phyloP scores from a whole-genome alignment of 306 rosid species.

The Rosa persica region DNA sequence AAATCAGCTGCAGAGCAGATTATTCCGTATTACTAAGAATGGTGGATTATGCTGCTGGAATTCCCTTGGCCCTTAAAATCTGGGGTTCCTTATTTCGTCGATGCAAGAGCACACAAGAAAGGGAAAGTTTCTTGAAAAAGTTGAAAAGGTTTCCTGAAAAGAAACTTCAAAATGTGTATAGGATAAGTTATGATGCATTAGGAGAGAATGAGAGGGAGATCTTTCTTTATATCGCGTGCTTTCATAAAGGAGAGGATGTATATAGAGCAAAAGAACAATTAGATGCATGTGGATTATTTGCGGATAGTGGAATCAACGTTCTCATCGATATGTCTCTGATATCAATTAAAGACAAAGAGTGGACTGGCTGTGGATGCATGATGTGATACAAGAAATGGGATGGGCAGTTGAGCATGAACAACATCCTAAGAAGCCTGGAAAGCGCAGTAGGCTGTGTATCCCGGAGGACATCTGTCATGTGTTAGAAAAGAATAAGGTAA shows the following conservation, averaged over 20 bases:
- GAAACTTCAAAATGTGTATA: not conserved
- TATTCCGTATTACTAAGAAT: not conserved
- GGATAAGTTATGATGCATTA: constrained; percentile 25
- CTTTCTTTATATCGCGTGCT: constrained; percentile 34
- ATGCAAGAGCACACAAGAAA: not conserved
- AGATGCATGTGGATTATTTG: constrained; percentile 18
- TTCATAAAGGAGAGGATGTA: constrained; percentile 32
- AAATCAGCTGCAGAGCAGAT: not conserved
- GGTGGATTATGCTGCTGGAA: constrained; percentile 10
- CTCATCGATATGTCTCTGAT: constrained; percentile 38
- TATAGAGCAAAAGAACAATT: constrained; percentile 16
- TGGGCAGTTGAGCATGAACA: constrained; percentile 25
- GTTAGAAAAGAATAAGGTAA: constrained; percentile 18
- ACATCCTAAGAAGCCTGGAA: not conserved
- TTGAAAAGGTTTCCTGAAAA: not conserved
- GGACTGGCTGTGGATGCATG: constrained; percentile 25
- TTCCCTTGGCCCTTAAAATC: constrained; percentile 6
- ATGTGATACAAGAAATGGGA: constrained; percentile 38
- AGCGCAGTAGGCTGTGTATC: constrained; percentile 12
- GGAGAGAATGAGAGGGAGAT: constrained; percentile 23
- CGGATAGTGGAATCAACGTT: constrained; percentile 30
- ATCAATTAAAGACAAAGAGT: not conserved
- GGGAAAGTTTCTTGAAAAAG: not conserved
- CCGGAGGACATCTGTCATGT: constrained; percentile 21
- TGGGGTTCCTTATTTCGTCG: not conserved